Conservation (phyloP, 2,329 filamentous ascomycete genomes). For the Aureobasidium sp. region DNA sequence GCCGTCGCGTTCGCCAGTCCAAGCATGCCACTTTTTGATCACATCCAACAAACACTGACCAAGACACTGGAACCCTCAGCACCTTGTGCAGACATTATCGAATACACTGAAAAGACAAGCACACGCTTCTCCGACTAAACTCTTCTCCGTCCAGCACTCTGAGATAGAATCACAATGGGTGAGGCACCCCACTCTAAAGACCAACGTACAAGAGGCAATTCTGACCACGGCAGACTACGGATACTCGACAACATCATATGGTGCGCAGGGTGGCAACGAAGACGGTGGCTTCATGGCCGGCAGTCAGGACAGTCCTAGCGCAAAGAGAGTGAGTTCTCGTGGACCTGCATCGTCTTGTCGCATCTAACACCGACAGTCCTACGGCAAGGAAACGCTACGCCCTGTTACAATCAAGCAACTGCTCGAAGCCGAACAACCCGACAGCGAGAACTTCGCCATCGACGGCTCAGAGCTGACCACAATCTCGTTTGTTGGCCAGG, state of each 20-base stretch:
- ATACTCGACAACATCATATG: constrained; percentile 49
- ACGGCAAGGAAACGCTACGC: constrained; percentile 76
- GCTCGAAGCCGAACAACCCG: constrained; percentile 67
- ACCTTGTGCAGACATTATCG: neutral
- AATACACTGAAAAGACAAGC: neutral
- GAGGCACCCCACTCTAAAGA: neutral
- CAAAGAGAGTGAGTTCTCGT: constrained; percentile 21
- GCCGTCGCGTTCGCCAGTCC: neutral
- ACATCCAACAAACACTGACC: neutral
- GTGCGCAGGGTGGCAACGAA: constrained; percentile 44
- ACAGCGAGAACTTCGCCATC: constrained; percentile 66
- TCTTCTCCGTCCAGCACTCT: neutral
- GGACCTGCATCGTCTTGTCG: neutral
- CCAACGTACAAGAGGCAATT: neutral
- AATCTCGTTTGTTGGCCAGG: constrained; percentile 81
- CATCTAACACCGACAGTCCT: constrained; percentile 35
- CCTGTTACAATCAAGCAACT: constrained; percentile 96
- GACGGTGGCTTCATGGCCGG: constrained; percentile 51
- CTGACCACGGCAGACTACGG: constrained; percentile 25
- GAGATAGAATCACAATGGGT: neutral
- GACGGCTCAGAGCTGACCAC: constrained; percentile 67
- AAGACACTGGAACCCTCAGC: neutral
- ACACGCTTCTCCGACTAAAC: neutral
- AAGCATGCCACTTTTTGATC: constrained; percentile 1
- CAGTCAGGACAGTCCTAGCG: constrained; percentile 34